Evolutionary conservation across 148 eudicot species (phyloP).

Genomic region (Silene latifolia): DNA sequence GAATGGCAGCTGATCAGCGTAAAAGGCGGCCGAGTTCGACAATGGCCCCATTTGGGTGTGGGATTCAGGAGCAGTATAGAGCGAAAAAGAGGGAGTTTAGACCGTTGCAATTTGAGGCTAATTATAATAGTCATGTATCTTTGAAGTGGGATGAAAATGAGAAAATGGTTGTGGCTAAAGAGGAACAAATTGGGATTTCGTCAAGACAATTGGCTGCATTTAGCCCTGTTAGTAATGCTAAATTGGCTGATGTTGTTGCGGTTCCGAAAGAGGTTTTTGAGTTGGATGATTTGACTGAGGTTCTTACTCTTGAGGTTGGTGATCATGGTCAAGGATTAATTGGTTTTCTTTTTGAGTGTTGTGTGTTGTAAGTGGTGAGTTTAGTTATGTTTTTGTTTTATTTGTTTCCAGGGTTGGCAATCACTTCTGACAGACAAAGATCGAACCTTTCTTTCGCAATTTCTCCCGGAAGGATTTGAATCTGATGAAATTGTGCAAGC

Average conservation of each 20-base stretch:
- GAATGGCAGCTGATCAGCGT: slow-evolving; percentile 88
- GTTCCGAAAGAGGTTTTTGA: slow-evolving; percentile 70
- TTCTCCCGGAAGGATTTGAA: slow-evolving; percentile 61
- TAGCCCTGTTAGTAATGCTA: slow-evolving; percentile 33
- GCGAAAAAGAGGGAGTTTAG: slow-evolving; percentile 55
- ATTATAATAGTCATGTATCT: slow-evolving; percentile 45
- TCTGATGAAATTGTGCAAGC: slow-evolving; percentile 47
- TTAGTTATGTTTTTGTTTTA: neutral
- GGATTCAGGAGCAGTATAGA: slow-evolving; percentile 37
- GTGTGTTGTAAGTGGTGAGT: neutral
- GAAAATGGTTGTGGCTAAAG: slow-evolving; percentile 66
- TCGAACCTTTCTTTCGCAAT: slow-evolving; percentile 55
- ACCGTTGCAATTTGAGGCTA: slow-evolving; percentile 35
- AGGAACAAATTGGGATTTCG: slow-evolving; percentile 70
- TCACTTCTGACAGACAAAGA: slow-evolving; percentile 62
- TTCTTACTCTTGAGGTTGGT: slow-evolving; percentile 73
- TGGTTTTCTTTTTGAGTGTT: neutral
- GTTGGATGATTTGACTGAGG: slow-evolving; percentile 49
- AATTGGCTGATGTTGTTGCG: slow-evolving; percentile 61
- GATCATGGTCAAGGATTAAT: neutral
- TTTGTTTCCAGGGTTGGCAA: slow-evolving; percentile 64
- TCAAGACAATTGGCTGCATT: slow-evolving; percentile 55
- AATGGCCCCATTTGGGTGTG: slow-evolving; percentile 34
- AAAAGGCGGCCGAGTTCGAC: slow-evolving; percentile 48
- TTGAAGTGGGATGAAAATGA: slow-evolving; percentile 85